A percentile compares a stretch with the other conserved stretches of the same genome.
These are phyloP conservation scores for Ophiosphaerella narmari DNA, from an alignment of 2,329 filamentous ascomycete species.

Conservation along the genomic window DNA sequence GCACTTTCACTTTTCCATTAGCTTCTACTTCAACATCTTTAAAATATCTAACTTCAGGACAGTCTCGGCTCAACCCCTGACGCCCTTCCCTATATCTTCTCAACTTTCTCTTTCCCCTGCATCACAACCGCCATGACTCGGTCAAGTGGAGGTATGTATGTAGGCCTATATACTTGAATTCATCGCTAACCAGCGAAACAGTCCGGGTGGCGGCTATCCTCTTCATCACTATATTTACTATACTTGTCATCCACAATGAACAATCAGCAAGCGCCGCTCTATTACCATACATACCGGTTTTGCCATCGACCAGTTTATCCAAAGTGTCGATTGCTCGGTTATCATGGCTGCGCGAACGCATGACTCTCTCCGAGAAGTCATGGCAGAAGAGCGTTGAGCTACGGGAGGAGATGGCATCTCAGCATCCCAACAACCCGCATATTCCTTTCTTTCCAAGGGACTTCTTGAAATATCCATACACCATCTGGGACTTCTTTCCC, in stretches of 20 bases:
- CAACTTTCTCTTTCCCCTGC: neutral
- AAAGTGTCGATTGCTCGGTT: constrained; percentile 20
- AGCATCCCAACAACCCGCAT: constrained; percentile 33
- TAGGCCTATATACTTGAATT: neutral
- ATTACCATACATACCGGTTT: constrained; percentile 28
- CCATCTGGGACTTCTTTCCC: constrained; percentile 42
- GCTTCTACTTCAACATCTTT: constrained; percentile 1
- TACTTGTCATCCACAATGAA: constrained; percentile 33
- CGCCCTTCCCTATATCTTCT: neutral
- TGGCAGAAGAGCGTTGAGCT: constrained; percentile 36
- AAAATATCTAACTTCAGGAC: neutral
- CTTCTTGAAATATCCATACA: constrained; percentile 39
- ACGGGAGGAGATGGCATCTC: constrained; percentile 32
- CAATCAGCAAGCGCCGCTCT: constrained; percentile 23
- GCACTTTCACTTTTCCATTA: neutral
- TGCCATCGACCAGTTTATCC: constrained; percentile 14
- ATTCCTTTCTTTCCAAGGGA: constrained; percentile 38
- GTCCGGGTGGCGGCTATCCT: constrained; percentile 27
- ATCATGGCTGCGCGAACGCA: constrained; percentile 35
- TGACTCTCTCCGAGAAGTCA: constrained; percentile 34
- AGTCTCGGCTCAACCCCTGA: constrained; percentile 4
- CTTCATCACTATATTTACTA: constrained; percentile 29
- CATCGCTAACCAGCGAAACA: constrained; percentile 10
- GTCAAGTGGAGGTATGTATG: constrained; percentile 29
- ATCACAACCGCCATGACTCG: constrained; percentile 17